Conservation (phyloP, 2,329 filamentous ascomycete genomes). For the Conoideocrella luteorostrata region DNA sequence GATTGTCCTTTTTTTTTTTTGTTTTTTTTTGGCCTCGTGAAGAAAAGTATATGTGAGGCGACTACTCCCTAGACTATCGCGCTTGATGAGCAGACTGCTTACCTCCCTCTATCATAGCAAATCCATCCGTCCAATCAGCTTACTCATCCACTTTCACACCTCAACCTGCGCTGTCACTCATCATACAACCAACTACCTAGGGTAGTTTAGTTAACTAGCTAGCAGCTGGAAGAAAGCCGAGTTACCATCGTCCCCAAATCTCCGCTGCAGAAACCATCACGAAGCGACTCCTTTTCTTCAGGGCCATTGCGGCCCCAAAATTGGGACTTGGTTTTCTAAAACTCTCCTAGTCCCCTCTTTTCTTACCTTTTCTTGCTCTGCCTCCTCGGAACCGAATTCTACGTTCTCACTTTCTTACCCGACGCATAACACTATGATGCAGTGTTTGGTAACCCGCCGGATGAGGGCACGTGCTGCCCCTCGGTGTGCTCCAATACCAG, state of each 20-base stretch:
- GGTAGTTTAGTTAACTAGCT: no score
- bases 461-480: conserved; percentile 2
- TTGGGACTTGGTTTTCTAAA: background rate
- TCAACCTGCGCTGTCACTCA: no score
- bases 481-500: background rate
- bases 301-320: background rate
- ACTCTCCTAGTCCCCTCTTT: background rate
- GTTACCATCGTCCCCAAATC: conserved; percentile 31
- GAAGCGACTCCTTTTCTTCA: conserved; percentile 13
- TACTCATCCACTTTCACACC: conserved; percentile 6
- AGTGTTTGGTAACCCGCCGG: background rate
- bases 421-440: conserved; percentile 1
- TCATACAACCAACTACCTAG: no score
- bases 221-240: no score
- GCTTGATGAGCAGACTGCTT: no score
- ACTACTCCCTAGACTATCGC: no score
- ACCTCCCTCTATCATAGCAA: no score
- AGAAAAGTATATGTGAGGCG: no score
- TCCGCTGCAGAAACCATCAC: conserved; percentile 45
- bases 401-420: no score
- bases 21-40: no score
- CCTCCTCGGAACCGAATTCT: no score
- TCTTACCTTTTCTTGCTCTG: background rate
- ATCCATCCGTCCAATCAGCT: conserved; percentile 1
- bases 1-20: no score